Evolutionary conservation across 306 rosid species (phyloP).

Genomic region (Acmispon strigosus): DNA sequence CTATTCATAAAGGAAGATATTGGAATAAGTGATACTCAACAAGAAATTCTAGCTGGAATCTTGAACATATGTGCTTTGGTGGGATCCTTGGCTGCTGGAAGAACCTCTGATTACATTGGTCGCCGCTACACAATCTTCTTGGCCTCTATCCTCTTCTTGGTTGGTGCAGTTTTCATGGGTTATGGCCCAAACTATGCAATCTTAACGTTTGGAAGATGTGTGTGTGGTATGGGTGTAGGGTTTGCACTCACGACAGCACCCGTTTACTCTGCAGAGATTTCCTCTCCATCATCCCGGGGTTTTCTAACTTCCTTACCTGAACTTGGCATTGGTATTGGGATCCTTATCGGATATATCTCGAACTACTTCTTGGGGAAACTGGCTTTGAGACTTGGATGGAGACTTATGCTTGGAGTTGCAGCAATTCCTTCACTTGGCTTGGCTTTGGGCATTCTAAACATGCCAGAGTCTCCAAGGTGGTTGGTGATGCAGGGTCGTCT

Average conservation of each 20-base stretch:
- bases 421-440: conserved; percentile 58
- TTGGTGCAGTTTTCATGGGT: conserved; percentile 81
- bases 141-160: conserved; percentile 49
- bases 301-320: conserved; percentile 65
- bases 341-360: conserved; percentile 59
- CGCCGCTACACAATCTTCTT: conserved; percentile 68
- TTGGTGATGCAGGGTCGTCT: conserved; percentile 59
- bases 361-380: conserved; percentile 54
- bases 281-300: conserved; percentile 58
- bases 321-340: conserved; percentile 68
- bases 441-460: conserved; percentile 35
- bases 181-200: conserved; percentile 59
- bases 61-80: conserved; percentile 62
- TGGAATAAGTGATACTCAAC: conserved; percentile 54
- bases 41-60: conserved; percentile 74
- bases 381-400: conserved; percentile 59
- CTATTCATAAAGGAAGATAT: conserved; percentile 78
- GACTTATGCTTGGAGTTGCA: conserved; percentile 76
- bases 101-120: conserved; percentile 71
- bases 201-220: conserved; percentile 59
- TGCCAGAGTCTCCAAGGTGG: conserved; percentile 99
- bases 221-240: conserved; percentile 76
- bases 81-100: conserved; percentile 61
- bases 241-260: conserved; percentile 83
- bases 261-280: conserved; percentile 80